These are phyloP conservation scores for Chytriomyces hyalinus DNA, from an alignment of 192 early-diverging fungal genomes.

Conservation along the genomic window DNA sequence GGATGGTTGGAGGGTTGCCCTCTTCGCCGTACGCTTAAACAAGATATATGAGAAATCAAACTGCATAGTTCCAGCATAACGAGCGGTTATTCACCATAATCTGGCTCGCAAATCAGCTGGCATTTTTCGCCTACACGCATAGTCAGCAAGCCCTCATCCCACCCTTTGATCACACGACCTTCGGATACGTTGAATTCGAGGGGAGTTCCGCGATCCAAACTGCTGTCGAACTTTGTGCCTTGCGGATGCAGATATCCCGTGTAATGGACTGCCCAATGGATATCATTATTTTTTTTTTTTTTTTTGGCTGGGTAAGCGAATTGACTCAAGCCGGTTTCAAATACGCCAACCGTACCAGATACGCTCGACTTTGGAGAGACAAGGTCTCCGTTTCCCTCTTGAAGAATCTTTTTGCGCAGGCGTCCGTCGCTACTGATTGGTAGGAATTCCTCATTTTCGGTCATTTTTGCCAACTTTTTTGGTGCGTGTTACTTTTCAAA, in stretches of 20 bases:
- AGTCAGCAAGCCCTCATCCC: conserved; percentile 70
- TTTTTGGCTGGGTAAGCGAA: neutral
- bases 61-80: neutral
- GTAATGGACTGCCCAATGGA: conserved; percentile 45
- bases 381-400: conserved; percentile 10
- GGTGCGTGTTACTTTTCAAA: too few species aligned
- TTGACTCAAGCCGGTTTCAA: too few species aligned
- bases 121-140: conserved; percentile 73
- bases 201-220: conserved; percentile 52
- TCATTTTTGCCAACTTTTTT: neutral
- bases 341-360: neutral
- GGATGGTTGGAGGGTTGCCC: conserved; percentile 65
- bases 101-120: conserved; percentile 63
- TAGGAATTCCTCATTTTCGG: conserved; percentile 4
- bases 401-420: conserved; percentile 23
- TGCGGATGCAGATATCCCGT: conserved; percentile 42
- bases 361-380: conserved; percentile 9
- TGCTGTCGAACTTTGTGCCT: conserved; percentile 45
- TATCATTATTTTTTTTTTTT: neutral
- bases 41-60: neutral
- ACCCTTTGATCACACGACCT: conserved; percentile 70
- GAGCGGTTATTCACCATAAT: conserved; percentile 52
- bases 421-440: neutral
- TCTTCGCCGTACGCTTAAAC: conserved; percentile 62
- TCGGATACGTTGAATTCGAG: conserved; percentile 65